Percentiles rank a stretch among this genome's conserved stretches.
These are phyloP conservation scores for Stentor coeruleus DNA, from an alignment of 73 alveolate genomes.

Conservation along the genomic window DNA sequence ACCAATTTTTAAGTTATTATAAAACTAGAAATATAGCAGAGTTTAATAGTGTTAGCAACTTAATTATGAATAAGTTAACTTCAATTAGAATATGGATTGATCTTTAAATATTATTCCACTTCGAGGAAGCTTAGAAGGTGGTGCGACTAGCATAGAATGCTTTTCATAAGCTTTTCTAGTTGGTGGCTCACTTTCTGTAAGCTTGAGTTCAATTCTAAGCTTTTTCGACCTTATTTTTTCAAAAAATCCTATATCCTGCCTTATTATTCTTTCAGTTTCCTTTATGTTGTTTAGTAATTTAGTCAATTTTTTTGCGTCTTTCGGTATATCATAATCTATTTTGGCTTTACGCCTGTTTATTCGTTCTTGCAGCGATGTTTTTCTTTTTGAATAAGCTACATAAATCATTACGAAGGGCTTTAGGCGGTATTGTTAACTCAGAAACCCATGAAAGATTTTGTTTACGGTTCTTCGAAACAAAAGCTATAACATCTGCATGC, in stretches of 20 bases:
- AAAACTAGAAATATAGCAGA: no score
- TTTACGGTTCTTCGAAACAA: not conserved
- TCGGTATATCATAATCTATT: not conserved
- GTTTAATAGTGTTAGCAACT: no score
- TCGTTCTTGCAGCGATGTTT: not conserved
- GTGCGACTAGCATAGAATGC: no score
- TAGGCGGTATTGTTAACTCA: not conserved
- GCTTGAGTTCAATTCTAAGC: not conserved
- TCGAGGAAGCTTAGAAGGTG: no score
- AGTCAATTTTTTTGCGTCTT: not conserved
- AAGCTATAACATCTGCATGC: not conserved
- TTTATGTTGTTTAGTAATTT: not conserved
- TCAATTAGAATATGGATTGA: no score
- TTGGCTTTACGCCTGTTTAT: not conserved
- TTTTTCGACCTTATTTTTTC: not conserved
- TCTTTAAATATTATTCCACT: no score
- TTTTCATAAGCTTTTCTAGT: no score
- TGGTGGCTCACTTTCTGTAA: no score
- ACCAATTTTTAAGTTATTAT: no score
- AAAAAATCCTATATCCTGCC: not conserved
- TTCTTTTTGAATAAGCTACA: not conserved
- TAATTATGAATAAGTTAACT: no score
- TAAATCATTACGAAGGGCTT: not conserved
- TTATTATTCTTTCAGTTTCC: not conserved
- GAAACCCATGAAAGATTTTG: not conserved